phyloP scores from a whole-genome alignment of 306 rosid species.

The Castanea mollissima region DNA sequence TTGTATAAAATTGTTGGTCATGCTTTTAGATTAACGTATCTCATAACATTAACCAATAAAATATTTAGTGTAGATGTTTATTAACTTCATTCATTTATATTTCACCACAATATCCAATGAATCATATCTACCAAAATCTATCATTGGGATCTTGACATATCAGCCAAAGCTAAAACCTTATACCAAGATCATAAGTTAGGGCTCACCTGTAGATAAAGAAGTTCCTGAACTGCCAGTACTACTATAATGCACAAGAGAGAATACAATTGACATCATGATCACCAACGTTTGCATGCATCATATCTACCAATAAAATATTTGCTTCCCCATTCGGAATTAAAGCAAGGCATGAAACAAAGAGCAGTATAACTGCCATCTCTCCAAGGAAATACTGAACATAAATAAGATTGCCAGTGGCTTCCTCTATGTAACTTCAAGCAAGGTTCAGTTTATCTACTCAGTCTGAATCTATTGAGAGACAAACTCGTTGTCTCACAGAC shows the following conservation, averaged over 20 bases:
- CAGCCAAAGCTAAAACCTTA: not conserved
- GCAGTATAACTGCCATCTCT: not conserved
- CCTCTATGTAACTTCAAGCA: not conserved
- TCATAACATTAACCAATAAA: not conserved
- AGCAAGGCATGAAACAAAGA: not conserved
- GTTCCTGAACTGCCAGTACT: not conserved
- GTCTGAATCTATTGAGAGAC: slow-evolving; percentile 75
- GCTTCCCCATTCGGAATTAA: not conserved
- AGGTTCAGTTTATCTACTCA: slow-evolving; percentile 44
- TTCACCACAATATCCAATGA: not conserved
- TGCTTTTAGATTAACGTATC: not conserved
- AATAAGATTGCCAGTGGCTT: not conserved
- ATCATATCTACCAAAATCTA: not conserved
- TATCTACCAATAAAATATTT: not conserved
- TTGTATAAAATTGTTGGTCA: not conserved
- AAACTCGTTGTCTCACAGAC: slow-evolving; percentile 72
- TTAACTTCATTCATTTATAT: not conserved
- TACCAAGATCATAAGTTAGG: not conserved
- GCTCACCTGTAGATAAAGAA: not conserved
- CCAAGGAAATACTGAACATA: not conserved
- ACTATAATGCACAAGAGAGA: not conserved
- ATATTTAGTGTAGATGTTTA: not conserved
- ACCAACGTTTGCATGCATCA: not conserved
- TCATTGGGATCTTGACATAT: not conserved
- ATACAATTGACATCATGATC: not conserved